Conservation (phyloP, 306 rosid genomes). For the Sindora glabra region DNA sequence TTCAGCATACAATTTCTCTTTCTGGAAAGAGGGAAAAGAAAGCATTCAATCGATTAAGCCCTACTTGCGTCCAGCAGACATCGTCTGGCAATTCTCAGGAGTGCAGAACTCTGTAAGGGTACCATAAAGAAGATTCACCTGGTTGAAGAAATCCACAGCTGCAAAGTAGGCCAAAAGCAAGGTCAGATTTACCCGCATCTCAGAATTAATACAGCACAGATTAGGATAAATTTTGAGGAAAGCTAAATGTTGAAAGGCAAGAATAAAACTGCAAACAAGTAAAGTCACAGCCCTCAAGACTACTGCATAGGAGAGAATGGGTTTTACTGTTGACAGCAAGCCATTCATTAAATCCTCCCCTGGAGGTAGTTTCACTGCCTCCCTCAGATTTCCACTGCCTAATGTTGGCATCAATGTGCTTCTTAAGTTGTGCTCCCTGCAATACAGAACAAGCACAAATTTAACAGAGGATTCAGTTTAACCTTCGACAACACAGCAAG, state of each 20-base stretch:
- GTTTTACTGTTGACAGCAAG: conserved; percentile 93
- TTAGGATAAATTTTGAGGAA: conserved; percentile 3
- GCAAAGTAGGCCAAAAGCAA: conserved; percentile 25
- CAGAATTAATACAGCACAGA: conserved; percentile 13
- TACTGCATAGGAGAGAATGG: conserved; percentile 20
- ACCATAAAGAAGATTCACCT: conserved; percentile 95
- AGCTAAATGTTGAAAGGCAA: conserved; percentile 2
- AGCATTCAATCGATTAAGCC: conserved; percentile 17
- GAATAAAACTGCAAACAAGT: conserved; percentile 8
- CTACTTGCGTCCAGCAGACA: conserved; percentile 99
- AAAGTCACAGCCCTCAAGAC: conserved; percentile 15
- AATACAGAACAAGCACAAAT: conserved; percentile 3
- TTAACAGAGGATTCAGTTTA: not conserved
- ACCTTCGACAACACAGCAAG: not conserved
- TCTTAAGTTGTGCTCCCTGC: conserved; percentile 98
- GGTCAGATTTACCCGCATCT: conserved; percentile 17
- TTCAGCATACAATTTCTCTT: not conserved
- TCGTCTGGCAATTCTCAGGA: conserved; percentile 90
- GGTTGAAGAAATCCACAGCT: conserved; percentile 99
- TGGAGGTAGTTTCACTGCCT: conserved; percentile 98
- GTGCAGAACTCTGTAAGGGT: conserved; percentile 99
- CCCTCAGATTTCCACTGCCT: conserved; percentile 96
- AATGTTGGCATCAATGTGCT: conserved; percentile 97
- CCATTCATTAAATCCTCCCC: conserved; percentile 99
- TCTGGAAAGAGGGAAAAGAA: not conserved